Conservation (phyloP, 495 filamentous ascomycete genomes). For the Hypoxylon intermedium region DNA sequence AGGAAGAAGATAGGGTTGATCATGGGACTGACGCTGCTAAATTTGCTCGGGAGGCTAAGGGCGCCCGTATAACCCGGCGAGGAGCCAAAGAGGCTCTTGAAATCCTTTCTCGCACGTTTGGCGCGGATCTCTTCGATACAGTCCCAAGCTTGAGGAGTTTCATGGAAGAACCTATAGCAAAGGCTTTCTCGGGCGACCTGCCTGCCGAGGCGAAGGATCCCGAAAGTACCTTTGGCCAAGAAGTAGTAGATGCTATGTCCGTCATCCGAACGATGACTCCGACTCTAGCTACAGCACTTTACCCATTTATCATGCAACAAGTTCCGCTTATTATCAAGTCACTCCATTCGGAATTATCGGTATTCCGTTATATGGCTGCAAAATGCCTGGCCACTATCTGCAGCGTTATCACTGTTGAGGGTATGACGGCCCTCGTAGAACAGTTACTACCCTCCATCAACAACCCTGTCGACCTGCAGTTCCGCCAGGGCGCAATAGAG, state of each 20-base stretch:
- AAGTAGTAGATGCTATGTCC: slow-evolving; percentile 91
- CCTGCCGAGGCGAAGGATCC: slow-evolving; percentile 72
- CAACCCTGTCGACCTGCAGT: slow-evolving; percentile 82
- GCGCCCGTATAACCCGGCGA: slow-evolving; percentile 84
- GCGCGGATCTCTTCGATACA: slow-evolving; percentile 72
- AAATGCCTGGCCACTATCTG: slow-evolving; percentile 98
- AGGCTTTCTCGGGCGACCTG: slow-evolving; percentile 75
- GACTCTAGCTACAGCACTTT: slow-evolving; percentile 74
- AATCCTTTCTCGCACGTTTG: slow-evolving; percentile 81
- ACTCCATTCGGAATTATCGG: slow-evolving; percentile 82
- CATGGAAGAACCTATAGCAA: slow-evolving; percentile 79
- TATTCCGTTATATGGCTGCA: slow-evolving; percentile 94
- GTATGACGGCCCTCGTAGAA: slow-evolving; percentile 95
- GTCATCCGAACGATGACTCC: slow-evolving; percentile 88
- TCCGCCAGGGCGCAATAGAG: slow-evolving; percentile 92
- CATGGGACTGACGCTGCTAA: slow-evolving; percentile 81
- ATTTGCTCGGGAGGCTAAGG: slow-evolving; percentile 84
- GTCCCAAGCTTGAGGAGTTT: slow-evolving; percentile 80
- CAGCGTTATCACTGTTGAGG: slow-evolving; percentile 91
- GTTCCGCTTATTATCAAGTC: slow-evolving; percentile 88
- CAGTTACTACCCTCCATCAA: slow-evolving; percentile 88
- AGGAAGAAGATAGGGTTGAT: slow-evolving; percentile 95
- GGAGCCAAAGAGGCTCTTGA: slow-evolving; percentile 96
- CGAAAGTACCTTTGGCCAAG: slow-evolving; percentile 78
- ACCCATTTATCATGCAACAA: slow-evolving; percentile 78